Base-by-base conservation (phyloP, 1,139 yeast species). In the Insectozyma bohioensis region DNA sequence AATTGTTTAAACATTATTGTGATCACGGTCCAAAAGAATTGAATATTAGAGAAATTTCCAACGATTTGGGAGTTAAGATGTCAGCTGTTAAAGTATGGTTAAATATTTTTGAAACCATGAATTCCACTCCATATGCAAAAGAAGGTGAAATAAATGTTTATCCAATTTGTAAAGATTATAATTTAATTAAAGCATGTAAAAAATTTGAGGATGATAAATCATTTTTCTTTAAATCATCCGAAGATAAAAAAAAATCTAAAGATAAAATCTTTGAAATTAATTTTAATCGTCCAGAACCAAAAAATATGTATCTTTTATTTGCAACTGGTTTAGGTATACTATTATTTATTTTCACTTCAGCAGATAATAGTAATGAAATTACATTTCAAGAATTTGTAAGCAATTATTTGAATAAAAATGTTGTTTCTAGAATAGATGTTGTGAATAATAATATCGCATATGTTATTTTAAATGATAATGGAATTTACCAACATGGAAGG, bases 371-470 rank as follows among this genome's bases (percentile, higher is more conserved):
- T 27, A 54, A 53, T 28, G 72, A 67, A 45, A 58, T 67, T 31
- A 58, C 71, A 5, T 69, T 69, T 62, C 75, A 69, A 47, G 67
- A 67, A 34, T 68, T 69, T 45, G 56, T 66, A 6, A 48, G 71
- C 8, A 58, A 63, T 33, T 67, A 61, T 43, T 61, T 69, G 45
- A 56, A 60, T 34, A 65, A 63, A 41, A 64, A 64, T 27, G 48
- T 61, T 24, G 75, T 69, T 6, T 45, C 58, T 5, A 57, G 48
- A 36, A 47, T 69, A 25, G 51, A 63, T 11, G 71, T 69, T 24
- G 59, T 64, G 9, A 67, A 68, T 46, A 64, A 65, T 39, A 56
- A 55, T 40, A 59, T 60, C 13, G 75, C 68, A 5, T 41, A 54
- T 16, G 43, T 69, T 24, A 73, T 67, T 39, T 53, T 69, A 36